These are phyloP conservation scores for Cnidoscolus chayamansa DNA, from an alignment of 441 rosid genomes.

Conservation along the genomic window DNA sequence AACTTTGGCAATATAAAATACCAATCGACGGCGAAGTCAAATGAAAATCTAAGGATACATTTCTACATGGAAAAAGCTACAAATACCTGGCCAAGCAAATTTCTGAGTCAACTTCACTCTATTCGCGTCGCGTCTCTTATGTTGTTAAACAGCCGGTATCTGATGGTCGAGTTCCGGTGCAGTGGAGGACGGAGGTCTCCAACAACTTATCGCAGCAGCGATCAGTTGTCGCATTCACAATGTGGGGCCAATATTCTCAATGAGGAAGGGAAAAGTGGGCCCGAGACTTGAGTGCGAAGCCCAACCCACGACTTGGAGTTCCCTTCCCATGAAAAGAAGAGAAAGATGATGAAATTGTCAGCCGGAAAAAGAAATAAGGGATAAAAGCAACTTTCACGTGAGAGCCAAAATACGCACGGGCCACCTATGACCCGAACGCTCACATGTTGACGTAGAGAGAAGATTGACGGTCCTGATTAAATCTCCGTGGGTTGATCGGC, in stretches of 20 bases:
- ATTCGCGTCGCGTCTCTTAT: too few species aligned
- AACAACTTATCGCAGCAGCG: too few species aligned
- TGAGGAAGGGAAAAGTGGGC: not conserved
- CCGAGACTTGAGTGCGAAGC: not conserved
- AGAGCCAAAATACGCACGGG: conserved; percentile 2
- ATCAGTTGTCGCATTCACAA: too few species aligned
- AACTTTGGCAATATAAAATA: too few species aligned
- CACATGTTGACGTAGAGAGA: not conserved
- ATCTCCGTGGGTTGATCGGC: not conserved
- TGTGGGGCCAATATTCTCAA: not conserved
- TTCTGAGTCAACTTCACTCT: too few species aligned
- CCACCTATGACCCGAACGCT: conserved; percentile 4
- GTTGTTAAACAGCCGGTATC: too few species aligned
- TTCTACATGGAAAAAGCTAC: too few species aligned
- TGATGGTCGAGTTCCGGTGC: too few species aligned
- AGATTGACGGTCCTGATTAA: conserved; percentile 1
- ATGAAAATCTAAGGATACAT: too few species aligned
- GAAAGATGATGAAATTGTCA: conserved; percentile 11
- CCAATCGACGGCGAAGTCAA: too few species aligned
- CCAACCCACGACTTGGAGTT: not conserved
- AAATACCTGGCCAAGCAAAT: too few species aligned
- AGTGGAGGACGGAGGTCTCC: too few species aligned
- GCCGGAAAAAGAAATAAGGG: not conserved
- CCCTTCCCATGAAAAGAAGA: conserved; percentile 10
- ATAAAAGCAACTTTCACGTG: conserved; percentile 8